Conservation (phyloP, 352 stramenopile genomes). For the Globisporangium sylvaticum region DNA sequence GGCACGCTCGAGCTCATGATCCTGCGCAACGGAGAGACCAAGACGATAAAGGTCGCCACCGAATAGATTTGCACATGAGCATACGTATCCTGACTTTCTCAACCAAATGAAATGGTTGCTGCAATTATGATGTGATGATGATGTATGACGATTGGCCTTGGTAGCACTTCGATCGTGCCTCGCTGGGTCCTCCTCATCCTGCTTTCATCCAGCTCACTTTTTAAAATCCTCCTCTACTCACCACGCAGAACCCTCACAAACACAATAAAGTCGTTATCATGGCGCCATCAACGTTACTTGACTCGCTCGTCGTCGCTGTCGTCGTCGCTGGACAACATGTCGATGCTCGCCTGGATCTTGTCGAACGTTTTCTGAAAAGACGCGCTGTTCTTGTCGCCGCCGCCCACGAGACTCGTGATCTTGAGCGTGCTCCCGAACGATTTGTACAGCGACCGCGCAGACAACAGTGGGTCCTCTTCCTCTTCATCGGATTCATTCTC, state of each 20-base stretch:
- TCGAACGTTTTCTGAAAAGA: constrained; percentile 52
- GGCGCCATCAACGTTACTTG: not conserved
- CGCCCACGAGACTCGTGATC: constrained; percentile 38
- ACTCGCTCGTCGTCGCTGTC: constrained; percentile 22
- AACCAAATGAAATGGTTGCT: not conserved
- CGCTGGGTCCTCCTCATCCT: not conserved
- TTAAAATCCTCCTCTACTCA: not conserved
- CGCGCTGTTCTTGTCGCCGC: constrained; percentile 25
- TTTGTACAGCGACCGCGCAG: constrained; percentile 36
- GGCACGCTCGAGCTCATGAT: constrained; percentile 45
- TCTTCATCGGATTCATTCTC: constrained; percentile 7
- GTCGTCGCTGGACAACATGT: constrained; percentile 53
- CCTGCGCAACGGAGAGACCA: constrained; percentile 30
- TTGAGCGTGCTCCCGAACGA: constrained; percentile 45
- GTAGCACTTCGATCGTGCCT: constrained; percentile 1
- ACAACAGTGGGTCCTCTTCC: constrained; percentile 39
- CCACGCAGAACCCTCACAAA: no score
- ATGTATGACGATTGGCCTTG: not conserved
- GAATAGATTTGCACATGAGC: constrained; percentile 20
- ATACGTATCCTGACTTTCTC: not conserved
- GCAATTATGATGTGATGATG: not conserved
- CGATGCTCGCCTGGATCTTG: constrained; percentile 56
- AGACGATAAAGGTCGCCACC: constrained; percentile 40
- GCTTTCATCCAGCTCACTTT: not conserved
- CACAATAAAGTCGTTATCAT: no score